Conservation (phyloP, 2,329 filamentous ascomycete species). For the Colletotrichum sp. region DNA sequence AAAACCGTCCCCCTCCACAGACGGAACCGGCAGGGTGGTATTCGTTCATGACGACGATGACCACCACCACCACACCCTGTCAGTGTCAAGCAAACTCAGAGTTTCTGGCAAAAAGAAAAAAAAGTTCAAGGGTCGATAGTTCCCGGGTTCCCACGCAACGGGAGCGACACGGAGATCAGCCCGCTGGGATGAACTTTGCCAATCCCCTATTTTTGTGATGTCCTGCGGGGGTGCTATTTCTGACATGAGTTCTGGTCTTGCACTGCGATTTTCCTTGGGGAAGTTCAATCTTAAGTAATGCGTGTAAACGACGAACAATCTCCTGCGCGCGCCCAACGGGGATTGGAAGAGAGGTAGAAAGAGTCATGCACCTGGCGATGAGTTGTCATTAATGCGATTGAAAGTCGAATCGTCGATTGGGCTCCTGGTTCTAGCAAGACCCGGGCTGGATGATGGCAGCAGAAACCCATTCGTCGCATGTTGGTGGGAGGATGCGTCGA, state of each 20-base stretch:
- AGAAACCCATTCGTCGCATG: slow-evolving; percentile 6
- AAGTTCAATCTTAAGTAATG: not conserved
- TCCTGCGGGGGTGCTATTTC: not conserved
- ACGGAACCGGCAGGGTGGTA: not conserved
- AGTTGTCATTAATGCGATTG: not conserved
- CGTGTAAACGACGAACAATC: not conserved
- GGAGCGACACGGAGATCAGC: not conserved
- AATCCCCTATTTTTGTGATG: not conserved
- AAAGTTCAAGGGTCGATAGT: not conserved
- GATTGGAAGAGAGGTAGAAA: not conserved
- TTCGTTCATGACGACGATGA: not conserved
- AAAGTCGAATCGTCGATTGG: not conserved
- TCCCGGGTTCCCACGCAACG: not conserved
- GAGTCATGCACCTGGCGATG: not conserved
- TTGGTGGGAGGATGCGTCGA: not conserved
- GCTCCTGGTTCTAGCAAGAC: not conserved
- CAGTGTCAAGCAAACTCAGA: not conserved
- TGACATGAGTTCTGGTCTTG: not conserved
- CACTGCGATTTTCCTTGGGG: not conserved
- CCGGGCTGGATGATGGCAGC: not conserved
- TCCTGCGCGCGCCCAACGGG: not conserved
- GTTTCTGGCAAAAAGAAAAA: not conserved
- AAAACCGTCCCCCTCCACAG: not conserved
- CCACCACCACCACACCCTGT: not conserved
- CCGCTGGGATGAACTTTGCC: slow-evolving; percentile 14